Base-by-base conservation (phyloP, 192 early-diverging fungal genomes). In the Backusella liffmaniae region DNA sequence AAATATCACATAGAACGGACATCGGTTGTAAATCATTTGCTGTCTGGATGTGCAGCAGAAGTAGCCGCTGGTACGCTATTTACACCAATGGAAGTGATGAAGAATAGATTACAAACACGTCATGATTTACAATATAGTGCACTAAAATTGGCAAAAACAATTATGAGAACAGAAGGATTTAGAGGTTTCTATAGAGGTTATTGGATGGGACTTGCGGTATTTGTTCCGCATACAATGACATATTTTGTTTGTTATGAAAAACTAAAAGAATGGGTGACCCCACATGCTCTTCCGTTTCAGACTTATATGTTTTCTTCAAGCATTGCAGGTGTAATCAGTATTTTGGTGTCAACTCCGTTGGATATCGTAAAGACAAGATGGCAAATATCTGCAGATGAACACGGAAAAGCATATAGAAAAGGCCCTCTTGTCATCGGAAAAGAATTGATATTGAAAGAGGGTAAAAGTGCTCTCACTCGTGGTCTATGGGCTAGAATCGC, bases 61-160 rank as follows among this genome's bases (percentile, higher is more conserved):
- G 82, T 85, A 13, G 68, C 88, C 0, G 88, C 88, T 5, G 93
- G 93, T 8, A 70, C 90, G 8, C 85, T 93, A 29, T 96, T 91
- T 84, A 96, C 94, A 4, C 94, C 94, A 1, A 96, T 96, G 94
- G 94, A 96, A 77, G 90, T 96, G 1, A 35, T 96, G 41, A 96
- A 96, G 70, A 91, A 87, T 66, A 86, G 88, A 59, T 71, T 93
- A 68, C 94, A 96, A 77, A 87, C 89, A 35, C 23, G 36, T 37
- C 29, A 59, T 16, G 66, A 70, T 23, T 16, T 32, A 21, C 35
- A 56, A 16, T 13, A 36, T 10, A 34, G 59, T 23, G 82, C 85
- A 1, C 66, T 73, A 46, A 59, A 62, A 13, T 79, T 95, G 15
- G 84, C 84, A 21, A 51, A 56, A 59, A 51, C 39, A 23, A 91